phyloP scores from a whole-genome alignment of 352 stramenopile species.

The Pythium phragmiticola region DNA sequence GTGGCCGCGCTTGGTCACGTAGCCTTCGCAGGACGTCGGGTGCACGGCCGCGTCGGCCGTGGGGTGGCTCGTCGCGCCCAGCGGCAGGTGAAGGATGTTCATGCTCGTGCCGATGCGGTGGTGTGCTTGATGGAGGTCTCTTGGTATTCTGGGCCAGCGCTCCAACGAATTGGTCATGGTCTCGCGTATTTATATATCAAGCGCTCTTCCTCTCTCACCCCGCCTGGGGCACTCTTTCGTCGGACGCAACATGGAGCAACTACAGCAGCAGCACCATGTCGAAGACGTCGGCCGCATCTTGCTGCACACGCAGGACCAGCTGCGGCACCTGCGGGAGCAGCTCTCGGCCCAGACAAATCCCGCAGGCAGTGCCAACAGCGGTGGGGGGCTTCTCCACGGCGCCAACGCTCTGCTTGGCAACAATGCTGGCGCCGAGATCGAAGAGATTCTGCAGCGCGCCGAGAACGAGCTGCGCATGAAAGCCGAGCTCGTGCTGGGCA shows the following conservation, averaged over 20 bases:
- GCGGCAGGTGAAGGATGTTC: constrained; percentile 58
- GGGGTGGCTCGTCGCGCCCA: constrained; percentile 26
- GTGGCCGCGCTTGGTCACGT: constrained; percentile 84
- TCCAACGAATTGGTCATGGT: background rate
- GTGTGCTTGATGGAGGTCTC: background rate
- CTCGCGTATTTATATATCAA: background rate
- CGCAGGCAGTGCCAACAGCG: constrained; percentile 15
- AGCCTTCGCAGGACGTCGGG: constrained; percentile 79
- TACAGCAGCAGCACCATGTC: constrained; percentile 79
- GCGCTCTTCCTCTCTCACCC: no score
- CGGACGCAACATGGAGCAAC: constrained; percentile 50
- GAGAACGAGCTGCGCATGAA: constrained; percentile 76
- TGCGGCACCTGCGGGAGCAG: constrained; percentile 71
- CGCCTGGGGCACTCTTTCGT: no score
- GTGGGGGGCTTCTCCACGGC: constrained; percentile 6
- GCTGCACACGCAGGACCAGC: constrained; percentile 78
- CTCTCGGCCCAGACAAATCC: constrained; percentile 32
- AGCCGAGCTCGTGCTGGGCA: constrained; percentile 74
- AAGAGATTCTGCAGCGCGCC: constrained; percentile 69
- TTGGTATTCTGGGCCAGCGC: no score
- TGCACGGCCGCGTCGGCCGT: constrained; percentile 21
- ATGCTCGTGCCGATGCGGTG: constrained; percentile 22
- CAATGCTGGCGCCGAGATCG: constrained; percentile 43
- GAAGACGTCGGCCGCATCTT: constrained; percentile 82
- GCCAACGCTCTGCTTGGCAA: constrained; percentile 5